Conservation (phyloP, 495 filamentous ascomycete species). For the Amorphotheca resinae region DNA sequence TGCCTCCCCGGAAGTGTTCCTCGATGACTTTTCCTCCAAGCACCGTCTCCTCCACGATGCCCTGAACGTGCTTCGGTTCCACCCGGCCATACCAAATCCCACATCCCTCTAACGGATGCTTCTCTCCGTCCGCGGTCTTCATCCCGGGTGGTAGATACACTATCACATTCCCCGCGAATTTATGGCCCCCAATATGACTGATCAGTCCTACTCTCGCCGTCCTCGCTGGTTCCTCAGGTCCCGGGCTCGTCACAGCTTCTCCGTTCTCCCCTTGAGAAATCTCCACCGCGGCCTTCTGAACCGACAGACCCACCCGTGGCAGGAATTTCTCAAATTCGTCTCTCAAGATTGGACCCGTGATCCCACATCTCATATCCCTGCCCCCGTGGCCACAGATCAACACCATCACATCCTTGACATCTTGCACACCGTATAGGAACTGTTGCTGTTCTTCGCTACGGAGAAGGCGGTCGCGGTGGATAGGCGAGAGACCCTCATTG, state of each 20-base stretch:
- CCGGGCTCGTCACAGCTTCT: slow-evolving; percentile 10
- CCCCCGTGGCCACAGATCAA: slow-evolving; percentile 77
- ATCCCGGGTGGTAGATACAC: slow-evolving; percentile 62
- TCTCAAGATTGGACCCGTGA: slow-evolving; percentile 60
- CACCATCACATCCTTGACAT: slow-evolving; percentile 55
- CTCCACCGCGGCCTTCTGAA: slow-evolving; percentile 28
- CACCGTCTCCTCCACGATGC: slow-evolving; percentile 73
- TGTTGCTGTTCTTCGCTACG: slow-evolving; percentile 30
- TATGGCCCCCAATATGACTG: slow-evolving; percentile 86
- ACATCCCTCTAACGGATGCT: slow-evolving; percentile 56
- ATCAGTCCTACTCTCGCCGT: slow-evolving; percentile 55
- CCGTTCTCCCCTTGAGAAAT: slow-evolving; percentile 9
- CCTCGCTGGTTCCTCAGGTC: slow-evolving; percentile 4
- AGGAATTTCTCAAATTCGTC: slow-evolving; percentile 51
- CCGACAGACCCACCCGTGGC: slow-evolving; percentile 21
- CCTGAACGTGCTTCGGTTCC: slow-evolving; percentile 75
- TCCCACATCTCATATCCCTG: slow-evolving; percentile 68
- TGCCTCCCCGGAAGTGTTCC: slow-evolving; percentile 62
- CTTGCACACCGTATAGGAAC: slow-evolving; percentile 34
- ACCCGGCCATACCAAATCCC: slow-evolving; percentile 93
- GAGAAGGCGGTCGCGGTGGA: slow-evolving; percentile 31
- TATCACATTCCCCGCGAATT: slow-evolving; percentile 89
- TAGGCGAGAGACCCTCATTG: slow-evolving; percentile 41
- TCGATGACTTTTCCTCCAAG: slow-evolving; percentile 56
- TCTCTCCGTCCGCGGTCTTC: slow-evolving; percentile 24